A percentile compares a stretch with the other conserved stretches of the same genome.
phyloP scores from a whole-genome alignment of 345 rosid species.

The Angophora floribunda region DNA sequence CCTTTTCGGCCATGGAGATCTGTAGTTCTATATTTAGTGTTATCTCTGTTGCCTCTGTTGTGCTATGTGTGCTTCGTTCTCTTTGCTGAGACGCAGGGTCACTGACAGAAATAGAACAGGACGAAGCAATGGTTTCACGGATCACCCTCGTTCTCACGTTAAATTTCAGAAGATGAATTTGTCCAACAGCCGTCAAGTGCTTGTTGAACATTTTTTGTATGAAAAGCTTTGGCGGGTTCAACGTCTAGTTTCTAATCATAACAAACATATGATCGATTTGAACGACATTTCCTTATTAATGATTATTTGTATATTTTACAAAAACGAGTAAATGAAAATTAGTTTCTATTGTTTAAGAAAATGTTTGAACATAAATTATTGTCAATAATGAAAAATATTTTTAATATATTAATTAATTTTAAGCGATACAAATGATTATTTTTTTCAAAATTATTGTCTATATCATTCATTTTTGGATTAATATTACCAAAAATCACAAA shows the following conservation, averaged over 20 bases:
- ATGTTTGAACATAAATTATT: neutral
- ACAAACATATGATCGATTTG: neutral
- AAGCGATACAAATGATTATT: no score
- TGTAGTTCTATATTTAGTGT: neutral
- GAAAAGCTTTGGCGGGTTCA: neutral
- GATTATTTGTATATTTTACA: neutral
- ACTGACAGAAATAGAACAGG: neutral
- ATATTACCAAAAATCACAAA: fast-evolving
- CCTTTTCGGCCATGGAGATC: neutral
- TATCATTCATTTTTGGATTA: neutral
- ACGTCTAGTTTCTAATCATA: neutral
- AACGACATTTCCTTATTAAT: neutral
- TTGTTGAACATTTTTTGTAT: neutral
- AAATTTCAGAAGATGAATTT: neutral
- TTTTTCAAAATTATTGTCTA: neutral
- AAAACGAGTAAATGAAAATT: neutral
- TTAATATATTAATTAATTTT: neutral
- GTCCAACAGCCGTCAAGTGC: neutral
- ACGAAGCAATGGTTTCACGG: neutral
- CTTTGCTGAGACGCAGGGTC: neutral
- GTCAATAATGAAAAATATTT: neutral
- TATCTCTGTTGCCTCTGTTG: neutral
- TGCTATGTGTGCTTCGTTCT: neutral
- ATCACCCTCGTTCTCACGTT: neutral
- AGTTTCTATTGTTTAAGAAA: fast-evolving